Evolutionary conservation across 352 stramenopile species (phyloP).

Genomic region (Phytophthora palmivora): DNA sequence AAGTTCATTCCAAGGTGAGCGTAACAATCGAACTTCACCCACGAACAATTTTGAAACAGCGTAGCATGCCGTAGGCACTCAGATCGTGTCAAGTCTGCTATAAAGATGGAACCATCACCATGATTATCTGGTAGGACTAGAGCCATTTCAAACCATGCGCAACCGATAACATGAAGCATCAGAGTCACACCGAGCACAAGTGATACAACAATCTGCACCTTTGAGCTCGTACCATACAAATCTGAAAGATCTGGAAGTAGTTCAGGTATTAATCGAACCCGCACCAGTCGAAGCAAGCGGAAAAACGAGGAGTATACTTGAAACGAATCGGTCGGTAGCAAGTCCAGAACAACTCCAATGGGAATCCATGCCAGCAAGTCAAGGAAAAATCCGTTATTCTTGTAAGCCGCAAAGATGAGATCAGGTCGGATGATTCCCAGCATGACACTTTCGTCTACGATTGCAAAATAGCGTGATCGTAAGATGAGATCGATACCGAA

Average conservation of each 20-base stretch:
- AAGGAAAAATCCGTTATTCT: conserved; percentile 56
- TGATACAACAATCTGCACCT: conserved; percentile 51
- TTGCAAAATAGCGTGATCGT: conserved; percentile 56
- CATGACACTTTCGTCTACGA: conserved; percentile 69
- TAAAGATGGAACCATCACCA: neutral
- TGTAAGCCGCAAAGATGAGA: conserved; percentile 72
- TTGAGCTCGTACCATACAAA: conserved; percentile 69
- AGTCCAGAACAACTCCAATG: conserved; percentile 54
- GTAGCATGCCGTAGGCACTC: conserved; percentile 65
- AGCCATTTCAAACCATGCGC: conserved; percentile 77
- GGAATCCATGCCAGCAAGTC: conserved; percentile 62
- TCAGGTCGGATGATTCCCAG: conserved; percentile 56
- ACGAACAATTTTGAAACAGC: conserved; percentile 67
- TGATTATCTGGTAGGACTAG: conserved; percentile 16
- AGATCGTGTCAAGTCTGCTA: conserved; percentile 1
- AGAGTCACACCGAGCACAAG: conserved; percentile 61
- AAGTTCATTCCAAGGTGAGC: conserved; percentile 57
- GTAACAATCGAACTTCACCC: conserved; percentile 77
- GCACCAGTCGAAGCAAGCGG: conserved; percentile 54
- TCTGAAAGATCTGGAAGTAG: conserved; percentile 63
- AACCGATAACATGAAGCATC: conserved; percentile 66
- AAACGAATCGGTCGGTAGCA: conserved; percentile 22
- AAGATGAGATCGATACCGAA: conserved; percentile 60
- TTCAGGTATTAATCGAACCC: conserved; percentile 46
- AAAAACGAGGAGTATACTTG: conserved; percentile 47